Evolutionary conservation across 2,329 filamentous ascomycete genomes (phyloP).

Genomic region (Ophiocordyceps camponoti-saundersi): DNA sequence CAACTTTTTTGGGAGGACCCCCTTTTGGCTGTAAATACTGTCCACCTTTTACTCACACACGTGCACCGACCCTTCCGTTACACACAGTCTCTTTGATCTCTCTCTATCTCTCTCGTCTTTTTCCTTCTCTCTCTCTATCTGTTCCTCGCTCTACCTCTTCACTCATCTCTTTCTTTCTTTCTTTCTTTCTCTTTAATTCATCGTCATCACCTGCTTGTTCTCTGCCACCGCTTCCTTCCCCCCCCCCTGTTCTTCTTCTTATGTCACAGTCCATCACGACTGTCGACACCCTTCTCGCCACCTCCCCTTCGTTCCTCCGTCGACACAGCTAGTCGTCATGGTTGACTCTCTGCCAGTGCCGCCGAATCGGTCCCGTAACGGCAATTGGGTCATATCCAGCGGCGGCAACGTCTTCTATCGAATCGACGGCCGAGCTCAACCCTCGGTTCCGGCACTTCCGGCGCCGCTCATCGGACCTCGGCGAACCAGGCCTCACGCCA

Average conservation of each 20-base stretch:
- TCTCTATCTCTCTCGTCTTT: not conserved
- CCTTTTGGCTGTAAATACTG: not conserved
- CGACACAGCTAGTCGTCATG: not conserved
- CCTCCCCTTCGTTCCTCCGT: too few species aligned
- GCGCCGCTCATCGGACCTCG: conserved; percentile 21
- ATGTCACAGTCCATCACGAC: too few species aligned
- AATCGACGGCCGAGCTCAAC: conserved; percentile 3
- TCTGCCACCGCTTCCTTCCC: too few species aligned
- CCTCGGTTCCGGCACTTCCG: conserved; percentile 10
- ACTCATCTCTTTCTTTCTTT: too few species aligned
- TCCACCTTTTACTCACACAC: not conserved
- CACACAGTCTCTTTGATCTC: too few species aligned
- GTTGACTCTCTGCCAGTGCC: conserved; percentile 3
- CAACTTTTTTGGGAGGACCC: not conserved
- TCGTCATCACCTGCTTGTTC: too few species aligned
- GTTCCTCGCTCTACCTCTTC: too few species aligned
- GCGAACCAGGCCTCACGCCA: conserved; percentile 21
- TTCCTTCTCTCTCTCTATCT: not conserved
- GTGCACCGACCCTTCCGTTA: not conserved
- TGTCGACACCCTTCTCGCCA: too few species aligned
- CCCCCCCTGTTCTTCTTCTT: too few species aligned
- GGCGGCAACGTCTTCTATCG: conserved; percentile 14
- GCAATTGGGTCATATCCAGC: conserved; percentile 8
- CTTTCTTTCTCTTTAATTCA: too few species aligned
- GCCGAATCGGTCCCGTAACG: conserved; percentile 3